Base-by-base conservation (phyloP, 2,329 filamentous ascomycete species). In the Pseudocercospora fijiensis region DNA sequence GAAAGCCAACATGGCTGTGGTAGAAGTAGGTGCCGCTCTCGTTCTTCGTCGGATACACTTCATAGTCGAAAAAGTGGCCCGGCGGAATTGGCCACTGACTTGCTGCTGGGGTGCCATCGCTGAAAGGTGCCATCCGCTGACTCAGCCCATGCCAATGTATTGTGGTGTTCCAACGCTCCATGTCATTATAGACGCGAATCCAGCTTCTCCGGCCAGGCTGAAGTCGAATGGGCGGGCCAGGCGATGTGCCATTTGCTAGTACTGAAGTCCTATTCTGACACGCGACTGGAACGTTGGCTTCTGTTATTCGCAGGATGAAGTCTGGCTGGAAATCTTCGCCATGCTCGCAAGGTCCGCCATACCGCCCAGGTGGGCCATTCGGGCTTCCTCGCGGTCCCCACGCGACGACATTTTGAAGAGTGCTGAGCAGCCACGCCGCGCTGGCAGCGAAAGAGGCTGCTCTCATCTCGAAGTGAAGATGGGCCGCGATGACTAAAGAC, bases 141-240 rank as follows among this genome's bases (percentile, higher is more conserved):
- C 81, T 83, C 8, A 90, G 78, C 11, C 88, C 88, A 75, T 90
- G 87, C 87, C 87, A 90, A 71, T 90, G 87, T 84, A 87, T 84
- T n/a, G 84, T 87, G n/a, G 83, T 74, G 66, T 87, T 86, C 24
- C 79, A 72, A 13, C 81, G 72, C 0, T 74, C 64, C 74, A 86
- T 83, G 64, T 85, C 79, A 70, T 87, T 87, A 74, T 85, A 86
- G 0, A 87, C 85, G 8, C 85, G 77, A 58, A 87, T 80, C 84
- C 85, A 86, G 27, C 76, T 81, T 1, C 77, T 78, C 51, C 76
- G 73, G 11, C 80, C 80, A n/a, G 81, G 78, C 9, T 74, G 71
- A 4, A 86, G 74, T 11, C 79, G 76, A 2, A 86, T 64, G 4
- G 76, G 68, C 1, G 85, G 84, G 0, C 83, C 84, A 1, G 84